Conservation (phyloP, 768 basidiomycete species). For the Gelatoporia subvermispora region DNA sequence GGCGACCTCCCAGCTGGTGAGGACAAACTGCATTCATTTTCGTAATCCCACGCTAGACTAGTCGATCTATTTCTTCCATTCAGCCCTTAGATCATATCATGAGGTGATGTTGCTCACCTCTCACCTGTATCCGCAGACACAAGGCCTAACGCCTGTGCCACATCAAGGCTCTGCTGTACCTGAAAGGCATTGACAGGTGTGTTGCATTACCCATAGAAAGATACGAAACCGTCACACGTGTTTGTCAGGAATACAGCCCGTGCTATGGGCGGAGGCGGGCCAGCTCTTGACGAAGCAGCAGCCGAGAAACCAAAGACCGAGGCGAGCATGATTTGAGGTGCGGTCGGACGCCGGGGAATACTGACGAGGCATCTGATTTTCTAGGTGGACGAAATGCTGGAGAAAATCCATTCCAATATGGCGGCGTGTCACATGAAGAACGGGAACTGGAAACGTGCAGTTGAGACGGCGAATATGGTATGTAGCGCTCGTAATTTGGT, state of each 20-base stretch:
- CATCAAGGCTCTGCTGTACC: conserved; percentile 59
- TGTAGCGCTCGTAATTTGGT: neutral
- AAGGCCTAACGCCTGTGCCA: neutral
- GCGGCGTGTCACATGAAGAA: conserved; percentile 79
- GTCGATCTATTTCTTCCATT: conserved; percentile 2
- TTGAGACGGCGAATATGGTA: conserved; percentile 81
- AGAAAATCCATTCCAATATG: conserved; percentile 85
- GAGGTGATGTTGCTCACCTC: conserved; percentile 39
- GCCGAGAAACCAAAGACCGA: conserved; percentile 58
- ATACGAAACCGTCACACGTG: neutral
- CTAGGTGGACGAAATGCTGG: conserved; percentile 69
- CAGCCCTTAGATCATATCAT: conserved; percentile 69
- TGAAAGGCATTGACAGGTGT: conserved; percentile 75
- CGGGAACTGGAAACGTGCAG: conserved; percentile 71
- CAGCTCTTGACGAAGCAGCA: conserved; percentile 12
- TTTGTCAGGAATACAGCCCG: conserved; percentile 14
- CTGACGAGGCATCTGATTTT: neutral
- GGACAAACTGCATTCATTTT: neutral
- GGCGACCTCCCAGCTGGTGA: conserved; percentile 28
- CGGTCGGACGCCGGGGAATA: neutral
- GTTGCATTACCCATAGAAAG: conserved; percentile 13
- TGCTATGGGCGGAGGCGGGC: conserved; percentile 14
- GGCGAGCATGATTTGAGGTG: conserved; percentile 31
- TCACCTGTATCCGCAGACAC: neutral
- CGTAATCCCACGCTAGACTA: neutral